Evolutionary conservation across 345 rosid species (phyloP).

Genomic region (Syzygium aqueum): DNA sequence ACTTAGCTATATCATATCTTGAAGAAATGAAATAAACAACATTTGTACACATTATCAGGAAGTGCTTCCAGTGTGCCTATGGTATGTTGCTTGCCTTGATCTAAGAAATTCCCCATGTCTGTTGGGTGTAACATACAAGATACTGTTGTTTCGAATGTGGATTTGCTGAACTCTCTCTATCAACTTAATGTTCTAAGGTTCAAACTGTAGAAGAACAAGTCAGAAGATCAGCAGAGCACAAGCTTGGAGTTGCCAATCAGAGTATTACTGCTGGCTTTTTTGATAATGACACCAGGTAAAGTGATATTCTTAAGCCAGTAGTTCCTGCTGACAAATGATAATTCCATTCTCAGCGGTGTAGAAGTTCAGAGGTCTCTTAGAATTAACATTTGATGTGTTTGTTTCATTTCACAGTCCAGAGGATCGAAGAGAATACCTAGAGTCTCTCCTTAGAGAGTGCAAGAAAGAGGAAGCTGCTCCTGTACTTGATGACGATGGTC

Average conservation of each 20-base stretch:
- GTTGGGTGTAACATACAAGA: neutral
- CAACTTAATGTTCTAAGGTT: constrained; percentile 32
- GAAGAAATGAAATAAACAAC: neutral
- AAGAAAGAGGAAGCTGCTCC: constrained; percentile 94
- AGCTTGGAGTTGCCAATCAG: constrained; percentile 96
- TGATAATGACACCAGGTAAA: constrained; percentile 87
- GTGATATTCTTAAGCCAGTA: neutral
- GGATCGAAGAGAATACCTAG: constrained; percentile 91
- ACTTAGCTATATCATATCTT: neutral
- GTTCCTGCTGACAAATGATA: neutral
- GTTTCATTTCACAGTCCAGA: constrained; percentile 54
- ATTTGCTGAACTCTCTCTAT: neutral
- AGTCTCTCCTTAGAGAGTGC: constrained; percentile 71
- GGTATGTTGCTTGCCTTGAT: neutral
- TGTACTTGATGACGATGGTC: constrained; percentile 75
- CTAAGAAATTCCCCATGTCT: neutral
- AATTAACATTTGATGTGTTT: neutral
- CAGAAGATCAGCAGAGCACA: constrained; percentile 91
- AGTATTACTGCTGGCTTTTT: constrained; percentile 96
- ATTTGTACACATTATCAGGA: neutral
- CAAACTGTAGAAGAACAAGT: constrained; percentile 97
- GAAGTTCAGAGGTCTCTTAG: neutral
- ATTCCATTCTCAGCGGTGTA: neutral
- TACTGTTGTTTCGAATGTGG: neutral
- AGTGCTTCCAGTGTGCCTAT: neutral